Conservation (phyloP, 2,329 filamentous ascomycete species). For the Diaporthe citriasiana region DNA sequence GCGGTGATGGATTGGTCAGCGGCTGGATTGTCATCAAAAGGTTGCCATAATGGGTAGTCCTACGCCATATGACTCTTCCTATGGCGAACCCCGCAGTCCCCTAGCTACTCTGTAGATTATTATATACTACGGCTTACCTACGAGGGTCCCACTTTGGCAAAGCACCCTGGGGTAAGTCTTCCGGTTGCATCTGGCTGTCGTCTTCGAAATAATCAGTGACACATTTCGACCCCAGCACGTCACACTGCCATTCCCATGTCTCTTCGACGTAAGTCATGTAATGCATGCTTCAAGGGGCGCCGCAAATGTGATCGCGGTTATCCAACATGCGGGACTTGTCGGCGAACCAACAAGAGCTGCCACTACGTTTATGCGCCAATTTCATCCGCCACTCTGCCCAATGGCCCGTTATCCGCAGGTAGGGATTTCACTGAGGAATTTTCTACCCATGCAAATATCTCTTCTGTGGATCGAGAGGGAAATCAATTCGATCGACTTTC, state of each 20-base stretch:
- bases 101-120: too few species aligned
- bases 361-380: conserved; percentile 14
- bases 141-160: too few species aligned
- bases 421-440: neutral
- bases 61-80: neutral
- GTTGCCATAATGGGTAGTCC: neutral
- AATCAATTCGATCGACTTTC: neutral
- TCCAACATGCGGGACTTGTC: conserved; percentile 9
- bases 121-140: neutral
- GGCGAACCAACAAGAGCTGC: conserved; percentile 8
- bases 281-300: conserved; percentile 16
- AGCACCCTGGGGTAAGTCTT: neutral
- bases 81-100: neutral
- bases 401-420: neutral
- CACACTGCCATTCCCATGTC: neutral
- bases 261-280: neutral
- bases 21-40: conserved; percentile 1
- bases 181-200: neutral
- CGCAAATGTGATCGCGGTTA: neutral
- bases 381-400: neutral
- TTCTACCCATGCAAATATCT: neutral
- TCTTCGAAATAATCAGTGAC: neutral
- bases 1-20: neutral
- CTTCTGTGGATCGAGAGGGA: neutral
- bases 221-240: neutral